These are phyloP conservation scores for Boletellus sp. DNA, from an alignment of 768 basidiomycete species.

Conservation along the genomic window DNA sequence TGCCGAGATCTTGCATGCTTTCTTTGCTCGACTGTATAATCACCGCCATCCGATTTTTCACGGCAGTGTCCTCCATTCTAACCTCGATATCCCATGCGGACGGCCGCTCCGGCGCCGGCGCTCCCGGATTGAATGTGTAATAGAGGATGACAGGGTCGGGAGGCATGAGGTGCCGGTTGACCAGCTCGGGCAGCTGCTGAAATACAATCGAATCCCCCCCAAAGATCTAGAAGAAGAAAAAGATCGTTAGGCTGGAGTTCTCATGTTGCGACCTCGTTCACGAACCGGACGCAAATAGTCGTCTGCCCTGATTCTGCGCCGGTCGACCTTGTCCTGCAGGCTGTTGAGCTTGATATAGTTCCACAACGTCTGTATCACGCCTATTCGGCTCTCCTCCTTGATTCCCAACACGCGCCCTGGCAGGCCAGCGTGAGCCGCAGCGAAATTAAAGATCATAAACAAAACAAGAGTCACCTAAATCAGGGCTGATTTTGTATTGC, in stretches of 20 bases:
- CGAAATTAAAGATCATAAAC: neutral
- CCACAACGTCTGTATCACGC: conserved; percentile 83
- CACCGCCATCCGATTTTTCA: conserved; percentile 76
- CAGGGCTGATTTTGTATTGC: conserved; percentile 74
- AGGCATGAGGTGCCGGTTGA: conserved; percentile 73
- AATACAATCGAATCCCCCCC: conserved; percentile 68
- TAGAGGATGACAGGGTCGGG: conserved; percentile 80
- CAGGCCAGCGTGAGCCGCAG: conserved; percentile 1
- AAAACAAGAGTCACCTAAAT: conserved; percentile 50
- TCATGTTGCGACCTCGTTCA: conserved; percentile 2
- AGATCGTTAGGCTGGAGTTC: neutral
- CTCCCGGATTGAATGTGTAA: conserved; percentile 65
- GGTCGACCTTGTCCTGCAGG: conserved; percentile 79
- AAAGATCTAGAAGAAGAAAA: conserved; percentile 60
- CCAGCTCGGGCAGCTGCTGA: conserved; percentile 77
- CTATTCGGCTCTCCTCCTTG: conserved; percentile 80
- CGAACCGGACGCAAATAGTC: conserved; percentile 61
- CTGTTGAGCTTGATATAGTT: conserved; percentile 85
- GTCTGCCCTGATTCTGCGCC: conserved; percentile 66
- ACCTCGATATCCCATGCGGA: conserved; percentile 86
- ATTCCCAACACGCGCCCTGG: conserved; percentile 66
- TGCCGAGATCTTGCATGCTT: conserved; percentile 58
- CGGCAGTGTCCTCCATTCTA: conserved; percentile 74
- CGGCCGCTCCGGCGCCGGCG: conserved; percentile 63
- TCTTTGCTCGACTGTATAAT: conserved; percentile 68